Evolutionary conservation across 176 grass and related monocot species (phyloP), one percentile per base, ranked within the genome.

Genomic region (Guadua angustifolia): DNA sequence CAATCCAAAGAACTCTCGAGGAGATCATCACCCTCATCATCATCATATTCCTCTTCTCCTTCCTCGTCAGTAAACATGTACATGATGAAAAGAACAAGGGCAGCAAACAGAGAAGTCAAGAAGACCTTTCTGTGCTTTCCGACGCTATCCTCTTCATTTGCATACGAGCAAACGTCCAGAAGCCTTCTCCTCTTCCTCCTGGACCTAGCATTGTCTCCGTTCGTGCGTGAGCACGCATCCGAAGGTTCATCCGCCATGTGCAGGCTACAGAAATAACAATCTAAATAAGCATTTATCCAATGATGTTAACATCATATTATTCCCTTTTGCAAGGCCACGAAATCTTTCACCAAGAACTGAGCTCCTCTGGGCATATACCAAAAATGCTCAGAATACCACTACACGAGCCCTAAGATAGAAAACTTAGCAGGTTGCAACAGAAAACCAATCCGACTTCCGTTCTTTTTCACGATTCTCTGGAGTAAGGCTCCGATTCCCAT

Each of bases 211-310:
- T 45, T 13, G 45, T 33, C 46, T 51, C 16, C 46, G 51, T 51
- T 8, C 1, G 70, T 51, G 46, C 25, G 46, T 8, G 69, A 51
- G 24, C 24, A 51, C 15, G 46, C 46, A 5, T 73, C 70, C 3
- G 25, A 73, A 51, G 70, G 69, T 49, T 72, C 69, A 14, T 49
- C 69, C 2, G 44, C 69, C 44, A 72, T 72, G 44, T 19, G 50
- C 50, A 53, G 22, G 4, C 69, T 72, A 9, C 43, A 49, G 17
- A 42, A 26, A 25, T 24, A 72, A 16, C 45, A 11, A 29, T 10
- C n/a, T 13, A 49, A 53, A 17, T 53, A 53, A 53, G 18, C 50
- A 53, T 7, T 53, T 53, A 1, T 18, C 50, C 50, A 3, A 72
- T 72, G 5, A 72, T 26, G 22, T 7, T 24, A 6, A 49, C 49